phyloP scores from a whole-genome alignment of 2,329 filamentous ascomycete genomes.

The Penicillium vulpinum region DNA sequence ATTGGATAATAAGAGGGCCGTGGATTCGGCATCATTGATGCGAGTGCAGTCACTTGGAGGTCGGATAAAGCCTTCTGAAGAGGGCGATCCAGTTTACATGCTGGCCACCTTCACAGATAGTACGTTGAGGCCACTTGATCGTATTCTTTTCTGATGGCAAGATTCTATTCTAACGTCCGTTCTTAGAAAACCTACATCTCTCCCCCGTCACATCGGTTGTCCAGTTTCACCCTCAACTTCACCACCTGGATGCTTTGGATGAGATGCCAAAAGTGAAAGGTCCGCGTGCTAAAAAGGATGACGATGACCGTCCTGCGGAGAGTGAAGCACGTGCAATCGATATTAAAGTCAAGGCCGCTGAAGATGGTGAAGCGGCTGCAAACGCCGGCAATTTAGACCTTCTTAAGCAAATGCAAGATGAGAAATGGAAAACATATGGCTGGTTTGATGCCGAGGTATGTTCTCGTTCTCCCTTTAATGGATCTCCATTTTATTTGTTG shows the following conservation, averaged over 20 bases:
- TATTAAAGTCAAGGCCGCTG: slow-evolving; percentile 78
- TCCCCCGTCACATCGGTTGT: slow-evolving; percentile 80
- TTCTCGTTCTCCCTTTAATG: not conserved
- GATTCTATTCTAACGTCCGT: slow-evolving; percentile 6
- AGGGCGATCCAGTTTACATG: slow-evolving; percentile 77
- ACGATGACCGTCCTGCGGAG: slow-evolving; percentile 48
- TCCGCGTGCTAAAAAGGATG: slow-evolving; percentile 40
- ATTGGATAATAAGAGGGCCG: slow-evolving; percentile 31
- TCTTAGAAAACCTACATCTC: slow-evolving; percentile 78
- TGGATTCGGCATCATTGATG: slow-evolving; percentile 57
- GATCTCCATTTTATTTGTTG: not conserved
- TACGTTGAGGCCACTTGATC: slow-evolving; percentile 46
- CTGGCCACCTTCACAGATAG: slow-evolving; percentile 84
- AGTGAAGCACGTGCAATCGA: slow-evolving; percentile 73
- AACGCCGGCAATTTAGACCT: slow-evolving; percentile 73
- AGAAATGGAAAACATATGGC: slow-evolving; percentile 75
- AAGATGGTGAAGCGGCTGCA: slow-evolving; percentile 63
- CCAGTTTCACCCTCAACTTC: slow-evolving; percentile 86
- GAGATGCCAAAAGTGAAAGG: slow-evolving; percentile 57
- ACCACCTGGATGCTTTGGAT: slow-evolving; percentile 82
- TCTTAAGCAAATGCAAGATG: slow-evolving; percentile 74
- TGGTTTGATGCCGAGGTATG: slow-evolving; percentile 56
- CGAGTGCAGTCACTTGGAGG: slow-evolving; percentile 83
- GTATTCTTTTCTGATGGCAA: not conserved
- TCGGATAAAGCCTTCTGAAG: slow-evolving; percentile 67